Conservation (phyloP, 2,329 filamentous ascomycete species). For the Aspergillus carbonarius region DNA sequence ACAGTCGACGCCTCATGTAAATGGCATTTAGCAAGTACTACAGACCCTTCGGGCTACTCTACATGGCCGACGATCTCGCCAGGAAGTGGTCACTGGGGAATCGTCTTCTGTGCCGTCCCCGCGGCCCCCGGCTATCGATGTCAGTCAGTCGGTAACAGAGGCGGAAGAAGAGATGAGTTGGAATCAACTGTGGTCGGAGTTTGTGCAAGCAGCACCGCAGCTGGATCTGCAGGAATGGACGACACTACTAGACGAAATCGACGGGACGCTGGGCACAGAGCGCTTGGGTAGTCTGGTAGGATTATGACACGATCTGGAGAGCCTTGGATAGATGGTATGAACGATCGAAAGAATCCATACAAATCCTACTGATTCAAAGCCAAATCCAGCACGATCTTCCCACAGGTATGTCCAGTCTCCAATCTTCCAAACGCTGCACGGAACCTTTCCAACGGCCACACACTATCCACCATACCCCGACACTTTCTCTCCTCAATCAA, state of each 20-base stretch:
- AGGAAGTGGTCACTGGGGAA: not conserved
- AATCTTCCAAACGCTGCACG: slow-evolving; percentile 42
- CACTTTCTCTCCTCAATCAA: slow-evolving; percentile 41
- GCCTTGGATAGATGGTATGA: no score
- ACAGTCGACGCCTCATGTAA: not conserved
- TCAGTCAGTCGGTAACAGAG: not conserved
- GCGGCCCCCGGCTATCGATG: not conserved
- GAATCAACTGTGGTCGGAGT: not conserved
- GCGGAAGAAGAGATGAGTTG: not conserved
- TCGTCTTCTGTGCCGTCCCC: no score
- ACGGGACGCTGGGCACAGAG: not conserved
- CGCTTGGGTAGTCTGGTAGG: not conserved
- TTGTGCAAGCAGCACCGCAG: not conserved
- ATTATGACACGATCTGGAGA: no score
- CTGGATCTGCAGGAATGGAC: not conserved
- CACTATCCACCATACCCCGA: slow-evolving; percentile 41
- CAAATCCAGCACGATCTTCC: slow-evolving; percentile 45
- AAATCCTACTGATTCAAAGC: slow-evolving; percentile 7
- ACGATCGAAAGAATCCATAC: no score
- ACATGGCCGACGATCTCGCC: not conserved
- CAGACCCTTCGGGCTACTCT: not conserved
- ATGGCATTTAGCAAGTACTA: slow-evolving; percentile 5
- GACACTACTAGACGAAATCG: not conserved
- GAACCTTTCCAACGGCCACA: slow-evolving; percentile 43
- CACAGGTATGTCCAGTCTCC: slow-evolving; percentile 41